Conservation (phyloP, 2,329 filamentous ascomycete genomes). For the Apiospora malaysiana region DNA sequence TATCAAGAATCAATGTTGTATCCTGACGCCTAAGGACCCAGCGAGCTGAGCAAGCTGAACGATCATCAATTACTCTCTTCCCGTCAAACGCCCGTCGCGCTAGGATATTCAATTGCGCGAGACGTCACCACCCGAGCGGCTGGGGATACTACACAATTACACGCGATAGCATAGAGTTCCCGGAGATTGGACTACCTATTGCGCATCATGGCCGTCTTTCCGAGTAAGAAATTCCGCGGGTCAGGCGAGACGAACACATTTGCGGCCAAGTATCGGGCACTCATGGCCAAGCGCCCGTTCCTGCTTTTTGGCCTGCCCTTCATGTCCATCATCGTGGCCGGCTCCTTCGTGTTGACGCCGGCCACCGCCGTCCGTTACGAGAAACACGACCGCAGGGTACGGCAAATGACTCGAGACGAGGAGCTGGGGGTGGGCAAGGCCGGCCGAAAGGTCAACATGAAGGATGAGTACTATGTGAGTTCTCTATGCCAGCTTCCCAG, state of each 20-base stretch:
- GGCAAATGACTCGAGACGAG: conserved; percentile 84
- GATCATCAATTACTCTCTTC: neutral
- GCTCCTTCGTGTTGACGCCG: conserved; percentile 92
- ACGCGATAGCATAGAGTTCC: neutral
- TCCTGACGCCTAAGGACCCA: neutral
- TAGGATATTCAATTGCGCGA: neutral
- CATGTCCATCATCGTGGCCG: conserved; percentile 84
- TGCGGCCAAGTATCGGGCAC: conserved; percentile 76
- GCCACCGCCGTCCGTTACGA: conserved; percentile 95
- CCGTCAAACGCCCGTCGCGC: neutral
- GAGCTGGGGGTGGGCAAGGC: conserved; percentile 79
- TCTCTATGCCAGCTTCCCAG: neutral
- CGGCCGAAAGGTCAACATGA: conserved; percentile 76
- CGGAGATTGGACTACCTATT: neutral
- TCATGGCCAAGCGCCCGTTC: conserved; percentile 83
- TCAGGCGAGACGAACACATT: conserved; percentile 70
- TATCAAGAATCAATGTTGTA: conserved; percentile 6
- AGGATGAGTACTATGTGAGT: conserved; percentile 86
- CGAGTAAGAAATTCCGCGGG: conserved; percentile 72
- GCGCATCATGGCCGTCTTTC: conserved; percentile 65
- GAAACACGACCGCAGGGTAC: conserved; percentile 86
- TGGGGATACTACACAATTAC: conserved; percentile 11
- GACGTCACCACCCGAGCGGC: neutral
- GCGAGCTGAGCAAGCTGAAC: neutral
- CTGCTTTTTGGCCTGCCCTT: conserved; percentile 94